phyloP scores from a whole-genome alignment of 345 rosid species.

The Chamaenerion angustifolium region DNA sequence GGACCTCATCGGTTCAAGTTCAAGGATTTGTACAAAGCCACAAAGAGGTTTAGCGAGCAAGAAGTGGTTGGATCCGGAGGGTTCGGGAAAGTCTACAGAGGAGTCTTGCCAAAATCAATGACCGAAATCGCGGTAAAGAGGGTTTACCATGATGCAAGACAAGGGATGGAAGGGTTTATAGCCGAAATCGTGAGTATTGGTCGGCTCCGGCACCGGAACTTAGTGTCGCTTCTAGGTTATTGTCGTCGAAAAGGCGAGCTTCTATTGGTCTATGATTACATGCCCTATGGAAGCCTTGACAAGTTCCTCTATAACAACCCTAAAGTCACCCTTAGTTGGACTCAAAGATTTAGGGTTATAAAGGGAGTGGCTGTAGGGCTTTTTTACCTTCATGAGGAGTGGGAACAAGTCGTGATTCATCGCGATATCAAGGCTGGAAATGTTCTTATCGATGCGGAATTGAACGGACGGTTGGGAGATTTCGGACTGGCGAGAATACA shows the following conservation, averaged over 20 bases:
- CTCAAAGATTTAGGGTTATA: constrained; percentile 21
- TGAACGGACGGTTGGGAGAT: constrained; percentile 29
- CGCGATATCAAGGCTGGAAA: constrained; percentile 35
- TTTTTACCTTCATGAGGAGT: constrained; percentile 30
- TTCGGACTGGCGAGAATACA: constrained; percentile 30
- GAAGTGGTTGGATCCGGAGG: constrained; percentile 54
- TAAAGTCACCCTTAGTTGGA: constrained; percentile 26
- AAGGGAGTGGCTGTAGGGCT: constrained; percentile 31
- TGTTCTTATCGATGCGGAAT: constrained; percentile 22
- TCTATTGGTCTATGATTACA: constrained; percentile 38
- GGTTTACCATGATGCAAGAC: constrained; percentile 50
- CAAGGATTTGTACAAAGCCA: constrained; percentile 46
- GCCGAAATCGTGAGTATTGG: constrained; percentile 34
- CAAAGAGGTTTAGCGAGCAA: constrained; percentile 46
- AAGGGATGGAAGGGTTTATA: constrained; percentile 45
- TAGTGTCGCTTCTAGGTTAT: constrained; percentile 35
- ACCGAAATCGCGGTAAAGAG: constrained; percentile 38
- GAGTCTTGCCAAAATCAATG: constrained; percentile 28
- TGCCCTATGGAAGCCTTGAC: constrained; percentile 50
- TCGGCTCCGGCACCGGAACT: constrained; percentile 36
- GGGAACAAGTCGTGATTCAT: constrained; percentile 35
- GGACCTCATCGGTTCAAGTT: constrained; percentile 44
- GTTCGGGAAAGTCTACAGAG: constrained; percentile 51
- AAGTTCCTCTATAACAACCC: constrained; percentile 19
- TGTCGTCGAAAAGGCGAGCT: constrained; percentile 39